Conservation (phyloP, 2,329 filamentous ascomycete genomes). For the Dactylonectria macrodidyma region DNA sequence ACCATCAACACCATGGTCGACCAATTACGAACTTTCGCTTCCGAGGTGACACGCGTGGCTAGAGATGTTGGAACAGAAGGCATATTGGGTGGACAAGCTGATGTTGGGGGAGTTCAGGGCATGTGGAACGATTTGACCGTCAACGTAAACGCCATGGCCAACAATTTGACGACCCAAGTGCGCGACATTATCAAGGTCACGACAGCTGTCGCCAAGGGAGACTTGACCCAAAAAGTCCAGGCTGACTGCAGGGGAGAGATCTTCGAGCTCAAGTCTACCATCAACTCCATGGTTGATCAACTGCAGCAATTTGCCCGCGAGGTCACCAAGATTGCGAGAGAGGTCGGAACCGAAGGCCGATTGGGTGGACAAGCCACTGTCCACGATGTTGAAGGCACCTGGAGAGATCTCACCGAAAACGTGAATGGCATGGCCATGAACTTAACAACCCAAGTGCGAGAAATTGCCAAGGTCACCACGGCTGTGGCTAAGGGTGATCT, state of each 20-base stretch:
- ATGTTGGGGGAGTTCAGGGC: slow-evolving; percentile 87
- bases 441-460: slow-evolving; percentile 95
- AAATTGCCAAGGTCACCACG: slow-evolving; percentile 97
- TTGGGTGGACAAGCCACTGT: slow-evolving; percentile 96
- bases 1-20: slow-evolving; percentile 94
- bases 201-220: slow-evolving; percentile 83
- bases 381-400: slow-evolving; percentile 96
- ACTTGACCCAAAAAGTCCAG: slow-evolving; percentile 96
- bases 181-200: slow-evolving; percentile 93
- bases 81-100: slow-evolving; percentile 85
- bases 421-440: slow-evolving; percentile 99
- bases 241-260: slow-evolving; percentile 94
- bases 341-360: slow-evolving; percentile 96
- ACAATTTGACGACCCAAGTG: slow-evolving; percentile 89
- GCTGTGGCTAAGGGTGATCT: slow-evolving; percentile 95
- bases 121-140: slow-evolving; percentile 92
- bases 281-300: slow-evolving; percentile 99
- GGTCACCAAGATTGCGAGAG: slow-evolving; percentile 95
- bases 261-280: slow-evolving; percentile 94
- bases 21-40: slow-evolving; percentile 86
- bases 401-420: slow-evolving; percentile 94
- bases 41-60: slow-evolving; percentile 86
- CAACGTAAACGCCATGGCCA: slow-evolving; percentile 90
- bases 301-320: slow-evolving; percentile 96
- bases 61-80: slow-evolving; percentile 89